Evolutionary conservation across 1,139 yeast species (phyloP), one percentile per base, ranked within the genome.

Genomic region (Scheffersomyces illinoinensis): DNA sequence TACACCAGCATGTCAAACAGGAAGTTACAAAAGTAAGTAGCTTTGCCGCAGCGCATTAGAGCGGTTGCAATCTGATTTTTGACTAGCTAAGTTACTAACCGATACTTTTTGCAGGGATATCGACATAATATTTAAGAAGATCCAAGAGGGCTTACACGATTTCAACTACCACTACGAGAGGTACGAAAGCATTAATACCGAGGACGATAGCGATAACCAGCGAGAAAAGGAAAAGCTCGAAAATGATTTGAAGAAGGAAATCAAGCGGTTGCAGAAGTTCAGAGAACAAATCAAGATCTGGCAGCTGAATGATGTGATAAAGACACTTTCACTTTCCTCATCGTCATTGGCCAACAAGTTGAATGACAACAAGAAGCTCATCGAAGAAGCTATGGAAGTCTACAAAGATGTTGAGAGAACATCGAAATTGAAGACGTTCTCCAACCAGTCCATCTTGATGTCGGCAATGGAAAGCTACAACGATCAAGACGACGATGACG

Each of bases 381-480:
- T 81, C 39, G 84, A 81, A 62, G 84, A 81, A 63, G 83, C 84
- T 18, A 81, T 81, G 85, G 85, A 81, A 61, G 76, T 76, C 54
- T 81, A 81, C 61, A 81, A 81, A 61, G 82, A 78, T 48, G 85
- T 81, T 51, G 85, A 81, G 62, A 76, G 81, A 58, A 72, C 75
- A 52, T 76, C 81, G 3, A 81, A 81, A 60, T 76, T 81, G 76
- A 81, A 81, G 61, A 76, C 83, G 4, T 81, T 76, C 60, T 78
- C 83, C 2, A 81, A 81, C 66, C 85, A 81, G 62, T 77, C 82
- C 10, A 81, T 81, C 50, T 72, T 80, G 77, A 71, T 81, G 72
- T 82, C 84, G 1, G 74, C 83, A 14, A 66, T 76, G 62, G 84
- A 79, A 57, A 66, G 63, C 53, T 68, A 63, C 50, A 70, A 72